Percentiles rank a stretch among this genome's conserved stretches.
These are phyloP conservation scores for Beauveria medogensis DNA, from an alignment of 2,329 filamentous ascomycete species.

Conservation along the genomic window DNA sequence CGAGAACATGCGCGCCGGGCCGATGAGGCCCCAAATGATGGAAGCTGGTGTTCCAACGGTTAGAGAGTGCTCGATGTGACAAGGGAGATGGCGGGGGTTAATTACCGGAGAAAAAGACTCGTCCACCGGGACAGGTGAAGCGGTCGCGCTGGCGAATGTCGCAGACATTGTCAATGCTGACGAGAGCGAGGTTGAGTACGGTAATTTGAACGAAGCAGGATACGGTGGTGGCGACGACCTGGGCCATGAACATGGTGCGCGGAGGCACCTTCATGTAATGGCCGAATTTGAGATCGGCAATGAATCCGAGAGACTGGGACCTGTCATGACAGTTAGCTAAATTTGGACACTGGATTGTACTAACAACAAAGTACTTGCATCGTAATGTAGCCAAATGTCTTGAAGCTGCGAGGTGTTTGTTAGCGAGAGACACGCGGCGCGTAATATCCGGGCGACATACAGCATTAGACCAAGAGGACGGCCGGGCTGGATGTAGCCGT, in stretches of 20 bases:
- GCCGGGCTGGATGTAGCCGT: slow-evolving; percentile 68
- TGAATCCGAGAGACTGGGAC: slow-evolving; percentile 56
- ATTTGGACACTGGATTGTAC: background rate
- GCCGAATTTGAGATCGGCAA: slow-evolving; percentile 59
- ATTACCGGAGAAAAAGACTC: slow-evolving; percentile 54
- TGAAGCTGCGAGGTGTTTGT: slow-evolving; percentile 37
- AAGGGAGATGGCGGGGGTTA: background rate
- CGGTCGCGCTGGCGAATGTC: slow-evolving; percentile 45
- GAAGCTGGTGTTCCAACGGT: slow-evolving; percentile 33
- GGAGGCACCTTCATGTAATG: slow-evolving; percentile 69
- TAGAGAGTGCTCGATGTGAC: background rate
- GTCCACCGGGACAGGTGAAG: slow-evolving; percentile 56
- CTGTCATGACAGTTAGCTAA: slow-evolving; percentile 14
- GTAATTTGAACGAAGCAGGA: slow-evolving; percentile 59
- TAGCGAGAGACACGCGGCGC: background rate
- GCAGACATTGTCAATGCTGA: slow-evolving; percentile 57
- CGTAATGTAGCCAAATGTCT: slow-evolving; percentile 55
- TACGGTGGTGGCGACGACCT: slow-evolving; percentile 58
- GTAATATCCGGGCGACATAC: slow-evolving; percentile 26
- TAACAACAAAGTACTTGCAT: slow-evolving; percentile 29
- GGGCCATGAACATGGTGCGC: slow-evolving; percentile 57
- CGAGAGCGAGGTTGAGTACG: slow-evolving; percentile 54
- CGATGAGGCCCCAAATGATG: slow-evolving; percentile 61
- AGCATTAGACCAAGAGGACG: slow-evolving; percentile 66
- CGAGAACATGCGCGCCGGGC: slow-evolving; percentile 55